Evolutionary conservation across 495 filamentous ascomycete genomes (phyloP).

Genomic region (Paragyromitra xinjiangensis): DNA sequence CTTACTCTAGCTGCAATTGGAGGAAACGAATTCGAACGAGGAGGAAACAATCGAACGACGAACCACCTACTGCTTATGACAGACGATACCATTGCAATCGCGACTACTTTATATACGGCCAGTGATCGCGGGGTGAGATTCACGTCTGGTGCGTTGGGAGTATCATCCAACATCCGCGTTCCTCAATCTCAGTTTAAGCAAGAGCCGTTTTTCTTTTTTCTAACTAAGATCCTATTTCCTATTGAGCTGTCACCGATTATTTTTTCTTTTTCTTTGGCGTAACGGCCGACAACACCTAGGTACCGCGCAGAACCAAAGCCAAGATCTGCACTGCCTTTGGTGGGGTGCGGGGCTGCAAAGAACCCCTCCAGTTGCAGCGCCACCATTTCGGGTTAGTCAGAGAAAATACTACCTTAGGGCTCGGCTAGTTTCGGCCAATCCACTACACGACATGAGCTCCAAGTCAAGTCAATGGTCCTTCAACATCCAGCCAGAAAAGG

Average conservation of each 20-base stretch:
- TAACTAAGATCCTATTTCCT: not conserved
- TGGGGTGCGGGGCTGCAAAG: conserved; percentile 23
- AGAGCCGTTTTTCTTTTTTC: not conserved
- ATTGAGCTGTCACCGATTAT: not conserved
- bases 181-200: not conserved
- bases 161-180: not conserved
- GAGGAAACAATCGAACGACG: conserved; percentile 30
- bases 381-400: conserved; percentile 32
- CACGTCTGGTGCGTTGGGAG: conserved; percentile 17
- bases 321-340: conserved; percentile 6
- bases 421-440: conserved; percentile 21
- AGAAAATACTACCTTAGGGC: conserved; percentile 27
- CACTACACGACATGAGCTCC: conserved; percentile 9
- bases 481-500: conserved; percentile 33
- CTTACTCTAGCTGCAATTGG: conserved; percentile 21
- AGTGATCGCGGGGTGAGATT: conserved; percentile 6
- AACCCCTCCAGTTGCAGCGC: conserved; percentile 24
- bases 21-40: conserved; percentile 12
- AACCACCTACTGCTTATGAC: conserved; percentile 19
- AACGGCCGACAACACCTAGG: not conserved
- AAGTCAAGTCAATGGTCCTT: conserved; percentile 29
- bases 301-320: conserved; percentile 7
- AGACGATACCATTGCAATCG: conserved; percentile 17
- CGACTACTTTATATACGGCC: conserved; percentile 10
- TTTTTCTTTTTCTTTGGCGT: not conserved